These are phyloP conservation scores for Datura wrightii DNA, from an alignment of 257 asterid genomes.

Conservation along the genomic window DNA sequence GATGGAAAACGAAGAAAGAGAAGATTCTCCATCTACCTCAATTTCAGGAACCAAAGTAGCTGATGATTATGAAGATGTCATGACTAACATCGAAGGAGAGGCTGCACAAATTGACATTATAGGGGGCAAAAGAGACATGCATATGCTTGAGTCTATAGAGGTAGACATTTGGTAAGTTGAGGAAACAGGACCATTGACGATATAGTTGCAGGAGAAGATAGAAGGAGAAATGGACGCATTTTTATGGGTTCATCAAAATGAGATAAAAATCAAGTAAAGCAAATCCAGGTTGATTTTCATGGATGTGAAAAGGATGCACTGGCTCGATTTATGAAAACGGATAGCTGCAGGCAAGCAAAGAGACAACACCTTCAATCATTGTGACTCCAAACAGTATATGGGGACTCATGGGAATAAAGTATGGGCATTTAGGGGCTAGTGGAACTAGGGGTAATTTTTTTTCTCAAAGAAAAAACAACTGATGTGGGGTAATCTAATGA, in stretches of 20 bases:
- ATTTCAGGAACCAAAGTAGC: slow-evolving; percentile 10
- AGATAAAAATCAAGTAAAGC: not conserved
- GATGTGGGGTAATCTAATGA: not conserved
- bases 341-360: not conserved
- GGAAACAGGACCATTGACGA: not conserved
- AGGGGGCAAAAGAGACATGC: not conserved
- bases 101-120: not conserved
- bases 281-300: not conserved
- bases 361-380: slow-evolving; percentile 3
- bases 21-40: not conserved
- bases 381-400: not conserved
- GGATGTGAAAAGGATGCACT: not conserved
- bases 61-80: not conserved
- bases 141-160: not conserved
- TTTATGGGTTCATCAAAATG: not conserved
- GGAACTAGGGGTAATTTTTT: not conserved
- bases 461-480: not conserved
- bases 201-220: not conserved
- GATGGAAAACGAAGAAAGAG: slow-evolving; percentile 19
- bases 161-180: not conserved
- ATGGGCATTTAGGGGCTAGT: not conserved
- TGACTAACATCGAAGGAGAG: not conserved
- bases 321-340: not conserved
- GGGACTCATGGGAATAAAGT: not conserved
- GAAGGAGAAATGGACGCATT: not conserved